A percentile compares a stretch with the other conserved stretches of the same genome.
Conservation (phyloP, 2,329 filamentous ascomycete genomes). For the Ustulina deusta region DNA sequence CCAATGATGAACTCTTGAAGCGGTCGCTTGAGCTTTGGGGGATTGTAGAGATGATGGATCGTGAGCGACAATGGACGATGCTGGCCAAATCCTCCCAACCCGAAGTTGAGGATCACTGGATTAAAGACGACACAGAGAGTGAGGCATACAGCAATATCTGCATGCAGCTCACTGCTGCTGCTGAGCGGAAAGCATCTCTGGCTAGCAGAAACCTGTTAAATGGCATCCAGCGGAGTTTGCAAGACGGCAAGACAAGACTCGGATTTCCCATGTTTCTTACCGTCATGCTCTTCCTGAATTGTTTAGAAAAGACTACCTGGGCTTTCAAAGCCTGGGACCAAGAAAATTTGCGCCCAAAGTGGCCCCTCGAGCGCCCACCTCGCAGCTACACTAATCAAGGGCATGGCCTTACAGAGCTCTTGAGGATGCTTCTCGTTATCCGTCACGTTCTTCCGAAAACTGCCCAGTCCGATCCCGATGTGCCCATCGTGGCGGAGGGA, state of each 20-base stretch:
- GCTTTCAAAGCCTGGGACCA: slow-evolving; percentile 76
- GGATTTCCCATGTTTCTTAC: slow-evolving; percentile 72
- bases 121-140: slow-evolving; percentile 66
- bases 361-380: slow-evolving; percentile 71
- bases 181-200: slow-evolving; percentile 71
- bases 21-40: slow-evolving; percentile 74
- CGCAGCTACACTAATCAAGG: slow-evolving; percentile 69
- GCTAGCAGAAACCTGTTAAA: slow-evolving; percentile 70
- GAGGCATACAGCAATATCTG: slow-evolving; percentile 72
- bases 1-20: slow-evolving; percentile 66
- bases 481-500: slow-evolving; percentile 62
- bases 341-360: slow-evolving; percentile 67
- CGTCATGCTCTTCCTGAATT: slow-evolving; percentile 72
- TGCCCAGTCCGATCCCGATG: slow-evolving; percentile 57
- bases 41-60: slow-evolving; percentile 73
- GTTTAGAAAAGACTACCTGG: slow-evolving; percentile 76
- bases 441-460: slow-evolving; percentile 70
- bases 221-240: slow-evolving; percentile 70
- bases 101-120: slow-evolving; percentile 57
- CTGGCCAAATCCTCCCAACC: slow-evolving; percentile 60
- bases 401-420: slow-evolving; percentile 66
- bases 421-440: slow-evolving; percentile 72
- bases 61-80: slow-evolving; percentile 72
- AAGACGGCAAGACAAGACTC: slow-evolving; percentile 70
- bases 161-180: slow-evolving; percentile 73